Conservation (phyloP, 306 rosid species). For the Nissolia schottii region DNA sequence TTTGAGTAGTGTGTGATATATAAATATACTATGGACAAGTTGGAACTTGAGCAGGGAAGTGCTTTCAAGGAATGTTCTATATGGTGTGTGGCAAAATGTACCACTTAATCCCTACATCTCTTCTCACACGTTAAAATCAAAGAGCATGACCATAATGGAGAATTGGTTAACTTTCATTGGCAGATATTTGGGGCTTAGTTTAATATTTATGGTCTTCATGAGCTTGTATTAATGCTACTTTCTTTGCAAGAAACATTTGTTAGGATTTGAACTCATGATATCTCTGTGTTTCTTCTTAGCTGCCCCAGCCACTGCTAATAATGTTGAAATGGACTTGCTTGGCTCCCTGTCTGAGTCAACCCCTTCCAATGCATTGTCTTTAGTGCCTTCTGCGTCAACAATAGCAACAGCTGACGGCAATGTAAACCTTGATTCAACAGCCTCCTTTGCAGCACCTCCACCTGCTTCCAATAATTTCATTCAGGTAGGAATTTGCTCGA, state of each 20-base stretch:
- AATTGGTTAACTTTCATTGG: not conserved
- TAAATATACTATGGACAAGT: not conserved
- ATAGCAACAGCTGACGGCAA: slow-evolving; percentile 37
- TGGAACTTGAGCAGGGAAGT: not conserved
- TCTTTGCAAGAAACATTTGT: not conserved
- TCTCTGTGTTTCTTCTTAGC: slow-evolving; percentile 40
- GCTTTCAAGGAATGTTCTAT: not conserved
- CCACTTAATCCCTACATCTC: not conserved
- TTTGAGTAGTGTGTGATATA: not conserved
- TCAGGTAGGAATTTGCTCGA: slow-evolving; percentile 40
- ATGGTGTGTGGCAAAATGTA: not conserved
- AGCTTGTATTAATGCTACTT: not conserved
- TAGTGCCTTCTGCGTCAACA: slow-evolving; percentile 50
- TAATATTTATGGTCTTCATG: not conserved
- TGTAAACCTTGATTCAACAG: slow-evolving; percentile 30
- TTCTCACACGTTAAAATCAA: not conserved
- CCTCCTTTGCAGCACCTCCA: slow-evolving; percentile 32
- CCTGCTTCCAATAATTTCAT: slow-evolving; percentile 34
- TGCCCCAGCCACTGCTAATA: slow-evolving; percentile 41
- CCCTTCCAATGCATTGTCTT: slow-evolving; percentile 54
- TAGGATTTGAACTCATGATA: slow-evolving; percentile 12
- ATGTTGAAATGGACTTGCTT: slow-evolving; percentile 57
- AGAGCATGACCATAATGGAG: not conserved
- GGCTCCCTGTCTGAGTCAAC: slow-evolving; percentile 60
- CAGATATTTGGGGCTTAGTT: not conserved